phyloP scores from a whole-genome alignment of 176 grass and related monocot species.

The Bolboschoenus planiculmis region DNA sequence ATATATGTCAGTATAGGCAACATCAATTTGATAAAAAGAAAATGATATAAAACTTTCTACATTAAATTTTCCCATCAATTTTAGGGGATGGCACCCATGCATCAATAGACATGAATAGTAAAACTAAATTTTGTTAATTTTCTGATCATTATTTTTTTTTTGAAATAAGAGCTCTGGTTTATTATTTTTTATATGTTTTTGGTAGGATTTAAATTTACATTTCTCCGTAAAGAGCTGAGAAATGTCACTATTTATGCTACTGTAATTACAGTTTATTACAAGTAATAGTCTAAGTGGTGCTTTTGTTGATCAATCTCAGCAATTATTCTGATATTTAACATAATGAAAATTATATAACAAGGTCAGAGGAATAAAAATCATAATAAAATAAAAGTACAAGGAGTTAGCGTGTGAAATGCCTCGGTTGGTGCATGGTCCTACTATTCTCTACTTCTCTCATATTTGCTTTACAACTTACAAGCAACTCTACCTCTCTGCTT shows the following conservation, averaged over 20 bases:
- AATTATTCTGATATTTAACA: not conserved
- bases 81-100: too few species aligned
- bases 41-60: not conserved
- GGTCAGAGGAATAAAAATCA: not conserved
- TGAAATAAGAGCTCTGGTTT: too few species aligned
- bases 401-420: not conserved
- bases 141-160: too few species aligned
- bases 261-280: not conserved
- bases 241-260: too few species aligned
- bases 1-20: not conserved
- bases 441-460: not conserved
- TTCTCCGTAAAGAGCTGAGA: too few species aligned
- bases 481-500: not conserved
- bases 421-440: not conserved
- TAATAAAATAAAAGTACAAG: not conserved
- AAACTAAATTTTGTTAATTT: too few species aligned
- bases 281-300: too few species aligned
- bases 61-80: not conserved
- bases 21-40: not conserved
- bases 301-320: not conserved
- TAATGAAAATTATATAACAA: not conserved
- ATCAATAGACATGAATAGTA: too few species aligned
- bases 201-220: too few species aligned
- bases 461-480: conserved; percentile 3
- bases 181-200: too few species aligned